These are phyloP conservation scores for Kluyveromyces starmeri DNA, from an alignment of 805 yeast genomes.

Conservation along the genomic window DNA sequence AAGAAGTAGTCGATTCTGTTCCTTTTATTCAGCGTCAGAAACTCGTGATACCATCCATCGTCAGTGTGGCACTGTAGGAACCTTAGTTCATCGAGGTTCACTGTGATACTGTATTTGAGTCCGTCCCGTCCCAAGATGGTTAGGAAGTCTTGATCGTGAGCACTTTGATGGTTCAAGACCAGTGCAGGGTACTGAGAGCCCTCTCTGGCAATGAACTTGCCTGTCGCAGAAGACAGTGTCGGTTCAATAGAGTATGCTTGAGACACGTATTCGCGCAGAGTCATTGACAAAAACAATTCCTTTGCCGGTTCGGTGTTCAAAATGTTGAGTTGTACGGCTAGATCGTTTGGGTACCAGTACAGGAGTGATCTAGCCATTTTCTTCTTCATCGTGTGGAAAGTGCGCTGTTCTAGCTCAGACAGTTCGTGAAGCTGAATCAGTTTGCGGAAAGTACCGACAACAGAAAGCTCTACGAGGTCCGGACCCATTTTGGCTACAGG, in stretches of 20 bases:
- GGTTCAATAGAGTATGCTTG: neutral
- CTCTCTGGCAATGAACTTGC: neutral
- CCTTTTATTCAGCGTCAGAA: conserved; percentile 1
- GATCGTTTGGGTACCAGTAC: conserved; percentile 2
- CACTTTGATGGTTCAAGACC: neutral
- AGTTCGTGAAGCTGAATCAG: neutral
- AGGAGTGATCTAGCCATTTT: neutral
- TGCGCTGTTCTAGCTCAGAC: neutral
- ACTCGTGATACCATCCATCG: neutral
- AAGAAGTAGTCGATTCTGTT: conserved; percentile 2
- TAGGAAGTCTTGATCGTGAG: neutral
- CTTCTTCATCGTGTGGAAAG: neutral
- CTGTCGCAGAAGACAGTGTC: neutral
- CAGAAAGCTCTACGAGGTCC: neutral
- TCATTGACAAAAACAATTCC: neutral
- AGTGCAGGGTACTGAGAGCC: neutral
- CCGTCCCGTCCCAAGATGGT: neutral
- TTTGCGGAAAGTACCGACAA: neutral
- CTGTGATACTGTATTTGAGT: neutral
- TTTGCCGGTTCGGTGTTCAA: neutral
- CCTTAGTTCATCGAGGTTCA: neutral
- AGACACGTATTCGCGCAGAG: neutral
- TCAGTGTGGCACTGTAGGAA: neutral
- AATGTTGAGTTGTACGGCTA: neutral
- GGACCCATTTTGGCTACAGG: conserved; percentile 1